Base-by-base conservation (phyloP, 306 rosid genomes). In the Sicyos baderoa region DNA sequence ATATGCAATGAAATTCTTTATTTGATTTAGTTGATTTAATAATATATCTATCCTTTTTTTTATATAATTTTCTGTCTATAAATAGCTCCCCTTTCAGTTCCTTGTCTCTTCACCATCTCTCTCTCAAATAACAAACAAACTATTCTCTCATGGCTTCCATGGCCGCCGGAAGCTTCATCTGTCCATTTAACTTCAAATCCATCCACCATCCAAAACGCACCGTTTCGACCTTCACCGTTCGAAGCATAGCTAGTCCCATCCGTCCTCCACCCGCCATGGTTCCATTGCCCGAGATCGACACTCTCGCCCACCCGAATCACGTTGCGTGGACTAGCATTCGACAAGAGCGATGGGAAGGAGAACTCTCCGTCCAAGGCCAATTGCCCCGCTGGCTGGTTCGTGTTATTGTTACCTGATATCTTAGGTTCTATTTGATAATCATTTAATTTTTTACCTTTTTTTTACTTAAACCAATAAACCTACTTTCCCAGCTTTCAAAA, bases 251-350 rank as follows among this genome's bases (percentile, higher is more conserved):
- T 1, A 83, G 72, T 71, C 88, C 89, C 29, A 79, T 85, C 25
- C 63, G 69, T 53, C 88, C 84, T 55, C 80, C 72, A 32, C 87
- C 82, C 7, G 48, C 23, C 51, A 18, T 70, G 51, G 44, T 79
- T 58, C 91, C 81, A 0, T 75, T 78, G 4, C 76, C 77, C 44
- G 72, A 73, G 37, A 37, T 70, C 0, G 75, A 50, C 17, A 70
- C 44, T 25, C 44, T 70, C 40, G 78, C 15, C 9, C 61, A 17
- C 44, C 70, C 19, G 56, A 81, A 79, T 45, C 98, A 93, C 44
- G 94, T 84, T 58, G 98, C 98, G 15, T 93, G 98, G 98, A 93
- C 97, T 21, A 93, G 98, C 76, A 75, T 93, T 27, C 80, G 77
- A 0, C 97, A 86, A 62, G 96, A 93, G 59, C 81, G 84, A 54